These are phyloP conservation scores for Hypoxylon sp. DNA, from an alignment of 2,329 filamentous ascomycete species.

Conservation along the genomic window DNA sequence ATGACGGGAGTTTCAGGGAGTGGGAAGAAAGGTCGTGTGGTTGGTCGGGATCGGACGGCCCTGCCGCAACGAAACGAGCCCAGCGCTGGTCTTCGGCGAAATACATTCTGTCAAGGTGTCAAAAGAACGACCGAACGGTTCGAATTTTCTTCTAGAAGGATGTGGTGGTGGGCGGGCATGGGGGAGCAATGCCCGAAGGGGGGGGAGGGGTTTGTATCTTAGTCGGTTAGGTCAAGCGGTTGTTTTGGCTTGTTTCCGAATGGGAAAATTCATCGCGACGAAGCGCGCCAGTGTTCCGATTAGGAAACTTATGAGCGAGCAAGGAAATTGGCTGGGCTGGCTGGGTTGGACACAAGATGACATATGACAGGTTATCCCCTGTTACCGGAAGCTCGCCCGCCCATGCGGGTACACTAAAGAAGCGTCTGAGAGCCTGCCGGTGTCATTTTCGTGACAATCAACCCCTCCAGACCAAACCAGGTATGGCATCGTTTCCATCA, in stretches of 20 bases:
- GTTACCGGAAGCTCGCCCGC: slow-evolving; percentile 33
- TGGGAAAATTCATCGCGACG: slow-evolving; percentile 15
- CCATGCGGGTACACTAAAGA: slow-evolving; percentile 23
- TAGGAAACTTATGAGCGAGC: slow-evolving; percentile 21
- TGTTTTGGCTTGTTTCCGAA: not conserved
- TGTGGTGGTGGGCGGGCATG: no score
- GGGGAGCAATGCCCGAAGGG: no score
- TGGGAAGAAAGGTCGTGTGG: not conserved
- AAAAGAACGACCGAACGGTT: slow-evolving; percentile 9
- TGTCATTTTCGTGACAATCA: slow-evolving; percentile 21
- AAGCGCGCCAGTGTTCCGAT: slow-evolving; percentile 14
- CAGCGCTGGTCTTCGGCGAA: slow-evolving; percentile 26
- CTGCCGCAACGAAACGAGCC: slow-evolving; percentile 12
- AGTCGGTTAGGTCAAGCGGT: slow-evolving; percentile 8
- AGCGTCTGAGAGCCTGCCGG: slow-evolving; percentile 26
- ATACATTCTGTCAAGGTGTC: slow-evolving; percentile 18
- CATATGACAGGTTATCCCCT: slow-evolving; percentile 11
- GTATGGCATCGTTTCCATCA: slow-evolving; percentile 19
- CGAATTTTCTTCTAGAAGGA: slow-evolving; percentile 34
- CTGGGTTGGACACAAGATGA: slow-evolving; percentile 13
- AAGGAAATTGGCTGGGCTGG: slow-evolving; percentile 25
- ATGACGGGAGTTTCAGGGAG: slow-evolving; percentile 30
- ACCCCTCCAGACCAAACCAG: slow-evolving; percentile 10
- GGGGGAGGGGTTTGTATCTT: no score
- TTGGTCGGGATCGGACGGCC: slow-evolving; percentile 3